These are phyloP conservation scores for Toxicodendron radicans DNA, from an alignment of 345 rosid genomes.

Conservation along the genomic window DNA sequence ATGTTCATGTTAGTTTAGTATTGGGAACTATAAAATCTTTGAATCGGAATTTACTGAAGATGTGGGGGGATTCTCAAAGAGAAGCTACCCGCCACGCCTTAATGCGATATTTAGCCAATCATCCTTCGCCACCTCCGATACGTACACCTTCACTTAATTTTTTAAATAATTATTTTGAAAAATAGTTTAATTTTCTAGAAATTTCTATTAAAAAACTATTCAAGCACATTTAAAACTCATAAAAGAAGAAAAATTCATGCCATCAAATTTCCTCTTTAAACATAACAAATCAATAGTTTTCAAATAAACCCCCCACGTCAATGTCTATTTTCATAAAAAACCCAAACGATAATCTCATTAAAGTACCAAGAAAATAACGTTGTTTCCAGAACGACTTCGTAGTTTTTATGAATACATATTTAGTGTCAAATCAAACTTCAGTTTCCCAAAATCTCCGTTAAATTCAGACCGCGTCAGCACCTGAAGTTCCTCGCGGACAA, in stretches of 20 bases:
- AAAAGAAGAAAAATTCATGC: no score
- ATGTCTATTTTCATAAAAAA: no score
- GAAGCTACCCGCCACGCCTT: background rate
- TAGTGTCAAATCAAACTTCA: background rate
- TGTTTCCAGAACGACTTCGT: background rate
- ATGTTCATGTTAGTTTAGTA: slow-evolving; percentile 9
- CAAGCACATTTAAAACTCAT: no score
- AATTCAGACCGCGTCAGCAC: slow-evolving; percentile 8
- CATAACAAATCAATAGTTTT: no score
- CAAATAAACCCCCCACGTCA: no score
- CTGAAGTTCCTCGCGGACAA: slow-evolving; percentile 1
- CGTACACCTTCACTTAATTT: no score
- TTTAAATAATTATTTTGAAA: no score
- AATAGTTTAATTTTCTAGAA: no score
- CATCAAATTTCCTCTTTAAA: no score
- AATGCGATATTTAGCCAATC: background rate
- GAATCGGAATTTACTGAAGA: no score
- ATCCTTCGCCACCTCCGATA: background rate
- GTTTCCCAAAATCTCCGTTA: background rate
- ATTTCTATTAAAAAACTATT: no score
- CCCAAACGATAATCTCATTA: background rate
- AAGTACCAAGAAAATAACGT: background rate
- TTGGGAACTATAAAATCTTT: background rate
- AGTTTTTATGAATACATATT: no score
- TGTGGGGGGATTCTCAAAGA: background rate